Base-by-base conservation (phyloP, 176 grass and related monocot genomes). In the Coix lacrymajobi region DNA sequence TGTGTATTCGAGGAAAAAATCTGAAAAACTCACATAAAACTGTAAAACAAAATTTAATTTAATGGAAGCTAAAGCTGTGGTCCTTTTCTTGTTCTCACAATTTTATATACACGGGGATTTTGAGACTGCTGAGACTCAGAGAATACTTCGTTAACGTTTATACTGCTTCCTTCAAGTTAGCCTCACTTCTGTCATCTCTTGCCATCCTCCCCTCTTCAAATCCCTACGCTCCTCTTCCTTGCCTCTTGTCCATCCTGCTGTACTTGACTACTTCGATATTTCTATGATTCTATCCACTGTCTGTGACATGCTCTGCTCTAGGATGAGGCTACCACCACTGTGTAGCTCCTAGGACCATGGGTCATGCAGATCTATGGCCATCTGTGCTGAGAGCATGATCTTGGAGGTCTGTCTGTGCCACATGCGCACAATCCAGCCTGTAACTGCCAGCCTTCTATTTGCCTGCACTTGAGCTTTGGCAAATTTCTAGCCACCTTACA, bases 21-120 rank as follows among this genome's bases (percentile, higher is more conserved):
- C 52, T 57, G 52, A 57, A 58, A 25, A 58, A 58, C 54, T 58
- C n/a, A 58, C 24, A 58, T n/a, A 58, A 58, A 58, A 58, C 54
- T 58, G 54, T 25, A 58, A 25, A 62, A 62, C 11, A 30, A 28
- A 51, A 34, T 82, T 71, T 40, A 51, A 34, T 82, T 71, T 40
- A 26, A 46, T 57, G 28, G 54, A 17, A 73, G 45, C 36, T 56
- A 41, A 77, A 85, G 30, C 51, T 58, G 40, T 71, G 1, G 16
- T 22, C 11, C 11, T 77, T 77, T 71, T 71, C 13, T 83, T 79
- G 17, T 28, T 58, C 29, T 44, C 68, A 34, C 74, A 29, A 69
- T 78, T 61, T 78, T 71, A 65, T 49, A 85, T n/a, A 85, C 41
- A 79, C 14, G n/a, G 14, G 11, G 46, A 60, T 26, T 60, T 60